phyloP scores from a whole-genome alignment of 768 basidiomycete genomes.

The Boletus vermiculosoides region DNA sequence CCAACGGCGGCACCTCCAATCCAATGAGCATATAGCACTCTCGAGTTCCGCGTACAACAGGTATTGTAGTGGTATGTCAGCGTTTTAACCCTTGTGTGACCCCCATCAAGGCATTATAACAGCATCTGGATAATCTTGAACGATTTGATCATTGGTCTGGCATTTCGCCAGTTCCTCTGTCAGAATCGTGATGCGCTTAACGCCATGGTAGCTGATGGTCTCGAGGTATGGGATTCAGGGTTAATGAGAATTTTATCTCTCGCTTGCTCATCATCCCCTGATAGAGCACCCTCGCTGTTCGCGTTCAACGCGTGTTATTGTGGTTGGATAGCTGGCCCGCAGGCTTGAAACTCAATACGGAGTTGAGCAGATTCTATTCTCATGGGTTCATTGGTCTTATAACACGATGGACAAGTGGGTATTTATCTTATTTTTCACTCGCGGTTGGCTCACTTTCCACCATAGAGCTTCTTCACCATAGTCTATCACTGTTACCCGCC shows the following conservation, averaged over 20 bases:
- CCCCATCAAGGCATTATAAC: conserved; percentile 75
- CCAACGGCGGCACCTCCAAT: conserved; percentile 37
- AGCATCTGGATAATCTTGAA: conserved; percentile 89
- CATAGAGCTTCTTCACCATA: conserved; percentile 22
- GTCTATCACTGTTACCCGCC: conserved; percentile 21
- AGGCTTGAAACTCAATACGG: conserved; percentile 93
- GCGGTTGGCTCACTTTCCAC: conserved; percentile 4
- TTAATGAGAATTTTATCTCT: background rate
- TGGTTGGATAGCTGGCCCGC: conserved; percentile 98
- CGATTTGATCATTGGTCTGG: conserved; percentile 82
- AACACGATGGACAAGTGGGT: conserved; percentile 71
- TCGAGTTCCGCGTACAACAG: conserved; percentile 66
- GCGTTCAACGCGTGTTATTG: conserved; percentile 51
- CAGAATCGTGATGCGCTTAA: conserved; percentile 60
- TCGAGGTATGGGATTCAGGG: conserved; percentile 38
- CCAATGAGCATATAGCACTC: conserved; percentile 32
- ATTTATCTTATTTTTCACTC: background rate
- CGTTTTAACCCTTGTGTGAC: background rate
- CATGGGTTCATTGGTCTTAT: conserved; percentile 65
- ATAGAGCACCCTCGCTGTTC: conserved; percentile 28
- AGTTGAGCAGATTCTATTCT: conserved; percentile 86
- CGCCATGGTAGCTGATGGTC: conserved; percentile 30
- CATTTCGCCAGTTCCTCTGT: conserved; percentile 65
- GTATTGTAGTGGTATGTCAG: conserved; percentile 36
- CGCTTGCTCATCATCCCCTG: background rate